Percentiles rank a stretch among this genome's conserved stretches.
Conservation (phyloP, 257 asterid genomes). For the Ligustrum vulgare region DNA sequence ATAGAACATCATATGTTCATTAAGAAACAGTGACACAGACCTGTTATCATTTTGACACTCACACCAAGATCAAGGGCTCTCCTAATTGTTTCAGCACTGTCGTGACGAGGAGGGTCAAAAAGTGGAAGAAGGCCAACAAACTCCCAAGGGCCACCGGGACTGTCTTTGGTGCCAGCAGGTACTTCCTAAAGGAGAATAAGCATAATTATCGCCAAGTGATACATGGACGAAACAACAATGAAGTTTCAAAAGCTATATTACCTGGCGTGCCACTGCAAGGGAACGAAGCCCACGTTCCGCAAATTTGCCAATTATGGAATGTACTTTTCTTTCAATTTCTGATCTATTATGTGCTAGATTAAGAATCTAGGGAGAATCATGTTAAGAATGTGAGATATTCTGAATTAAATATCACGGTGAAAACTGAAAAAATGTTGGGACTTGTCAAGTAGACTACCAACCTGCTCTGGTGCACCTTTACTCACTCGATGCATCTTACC, state of each 20-base stretch:
- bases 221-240: background rate
- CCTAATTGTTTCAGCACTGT: constrained; percentile 33
- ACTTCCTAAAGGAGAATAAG: constrained; percentile 23
- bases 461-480: constrained; percentile 46
- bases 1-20: background rate
- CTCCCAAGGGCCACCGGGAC: constrained; percentile 34
- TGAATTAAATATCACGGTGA: background rate
- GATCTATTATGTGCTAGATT: constrained; percentile 27
- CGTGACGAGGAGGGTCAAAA: constrained; percentile 36
- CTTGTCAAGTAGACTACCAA: background rate
- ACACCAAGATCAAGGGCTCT: constrained; percentile 39
- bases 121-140: constrained; percentile 31
- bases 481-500: constrained; percentile 38
- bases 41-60: constrained; percentile 40
- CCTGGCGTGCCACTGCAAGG: constrained; percentile 38
- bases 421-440: background rate
- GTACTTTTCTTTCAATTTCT: constrained; percentile 32
- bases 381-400: constrained; percentile 10
- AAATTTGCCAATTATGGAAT: constrained; percentile 29
- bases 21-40: background rate
- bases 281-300: constrained; percentile 41
- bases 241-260: background rate
- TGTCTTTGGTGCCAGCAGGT: constrained; percentile 29
- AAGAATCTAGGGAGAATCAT: constrained; percentile 25
- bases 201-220: background rate